Conservation (phyloP, 768 basidiomycete species). For the Lactarius hengduanensis region DNA sequence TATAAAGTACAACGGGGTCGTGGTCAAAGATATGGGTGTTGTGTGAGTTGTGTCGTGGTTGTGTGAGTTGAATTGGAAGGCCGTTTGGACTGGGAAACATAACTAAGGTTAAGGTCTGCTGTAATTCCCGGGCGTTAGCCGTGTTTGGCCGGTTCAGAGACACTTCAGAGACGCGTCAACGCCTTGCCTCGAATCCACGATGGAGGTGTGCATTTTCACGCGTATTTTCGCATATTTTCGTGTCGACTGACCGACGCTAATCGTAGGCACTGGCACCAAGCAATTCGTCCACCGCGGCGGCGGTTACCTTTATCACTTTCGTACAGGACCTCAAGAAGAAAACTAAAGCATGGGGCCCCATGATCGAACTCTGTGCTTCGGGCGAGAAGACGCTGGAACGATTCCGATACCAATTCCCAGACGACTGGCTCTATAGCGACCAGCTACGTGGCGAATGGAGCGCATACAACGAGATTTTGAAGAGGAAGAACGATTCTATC, state of each 20-base stretch:
- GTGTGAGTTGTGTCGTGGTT: not conserved
- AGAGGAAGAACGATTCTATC: constrained; percentile 96
- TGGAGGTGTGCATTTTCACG: constrained; percentile 35
- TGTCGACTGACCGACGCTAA: not conserved
- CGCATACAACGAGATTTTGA: constrained; percentile 96
- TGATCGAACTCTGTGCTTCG: constrained; percentile 91
- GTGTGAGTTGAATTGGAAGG: not conserved
- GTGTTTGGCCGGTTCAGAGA: constrained; percentile 20
- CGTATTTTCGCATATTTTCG: constrained; percentile 13
- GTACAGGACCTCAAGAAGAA: constrained; percentile 99
- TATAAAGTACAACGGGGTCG: constrained; percentile 10
- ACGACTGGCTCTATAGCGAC: constrained; percentile 98
- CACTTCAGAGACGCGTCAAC: constrained; percentile 26
- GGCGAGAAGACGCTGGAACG: constrained; percentile 98
- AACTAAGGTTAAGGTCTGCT: constrained; percentile 22
- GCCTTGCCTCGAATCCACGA: constrained; percentile 30
- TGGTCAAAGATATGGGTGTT: constrained; percentile 1
- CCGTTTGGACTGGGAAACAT: not conserved
- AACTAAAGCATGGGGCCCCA: constrained; percentile 93
- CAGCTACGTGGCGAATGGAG: constrained; percentile 98
- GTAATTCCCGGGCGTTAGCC: constrained; percentile 5
- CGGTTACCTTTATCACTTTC: constrained; percentile 98
- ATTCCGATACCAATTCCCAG: constrained; percentile 94
- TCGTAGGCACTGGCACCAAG: constrained; percentile 56
- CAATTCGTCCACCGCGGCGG: constrained; percentile 94